Evolutionary conservation across 2,329 filamentous ascomycete species (phyloP), one percentile per base, ranked within the genome.

Genomic region (Fusarium odoratissimum): DNA sequence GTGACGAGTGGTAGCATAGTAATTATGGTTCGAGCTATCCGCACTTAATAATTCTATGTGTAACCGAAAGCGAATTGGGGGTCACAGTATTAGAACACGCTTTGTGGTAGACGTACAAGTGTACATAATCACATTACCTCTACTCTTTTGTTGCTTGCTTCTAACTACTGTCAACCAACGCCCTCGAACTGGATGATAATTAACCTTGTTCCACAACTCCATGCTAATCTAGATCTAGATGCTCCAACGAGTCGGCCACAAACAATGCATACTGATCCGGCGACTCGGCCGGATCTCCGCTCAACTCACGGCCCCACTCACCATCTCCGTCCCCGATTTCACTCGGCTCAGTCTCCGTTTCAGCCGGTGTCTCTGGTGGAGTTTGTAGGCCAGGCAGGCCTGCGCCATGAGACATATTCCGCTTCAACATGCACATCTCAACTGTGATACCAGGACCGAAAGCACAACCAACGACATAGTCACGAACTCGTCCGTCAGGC

Each of bases 381-480:
- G 87, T 88, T 64, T 85, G 84, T 35, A 88, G 70, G 11, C 84
- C 86, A 23, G 75, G 78, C n/a, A 76, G 54, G 21, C 33, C 57
- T 11, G 30, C 61, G 13, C 71, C 67, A 21, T 64, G 68, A 25
- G 40, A 23, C 72, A 71, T 67, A 55, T 76, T 78, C 45, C 89
- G 83, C 81, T 86, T 90, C 75, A 93, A 79, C 81, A 92, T 85
- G 77, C 89, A 91, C 87, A 91, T 91, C 82, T 93, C 91, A 35
- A 93, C 86, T 9, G 88, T 80, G 71, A 93, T 90, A 1, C 91
- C 91, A 0, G 91, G 91, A 0, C 91, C 91, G 77, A 93, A 93
- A 4, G 91, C 91, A 71, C 90, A 91, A 3, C 89, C 91, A 3
- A 93, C 86, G 9, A 93, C 86, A 64, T 90, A 88, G 51, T 92